Percentiles rank a stretch among this genome's conserved stretches.
These are phyloP conservation scores for Psophocarpus tetragonolobus DNA, from an alignment of 306 rosid genomes.

Conservation along the genomic window DNA sequence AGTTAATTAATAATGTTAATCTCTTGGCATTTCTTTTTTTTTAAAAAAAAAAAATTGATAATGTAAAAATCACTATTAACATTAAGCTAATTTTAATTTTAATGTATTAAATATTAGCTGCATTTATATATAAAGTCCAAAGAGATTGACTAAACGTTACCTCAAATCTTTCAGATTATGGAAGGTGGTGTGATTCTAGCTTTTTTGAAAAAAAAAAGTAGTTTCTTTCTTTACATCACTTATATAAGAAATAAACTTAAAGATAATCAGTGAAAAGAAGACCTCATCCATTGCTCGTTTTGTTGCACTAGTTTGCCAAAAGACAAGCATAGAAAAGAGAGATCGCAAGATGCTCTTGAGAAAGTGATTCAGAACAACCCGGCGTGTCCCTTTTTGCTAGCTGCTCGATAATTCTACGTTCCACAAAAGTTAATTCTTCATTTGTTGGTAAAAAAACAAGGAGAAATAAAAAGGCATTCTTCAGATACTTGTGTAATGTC, in stretches of 20 bases:
- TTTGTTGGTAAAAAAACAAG: not conserved
- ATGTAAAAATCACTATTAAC: not conserved
- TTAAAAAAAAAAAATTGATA: not conserved
- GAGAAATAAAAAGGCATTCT: not conserved
- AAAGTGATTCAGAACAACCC: not conserved
- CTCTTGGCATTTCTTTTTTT: no score
- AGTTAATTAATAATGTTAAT: not conserved
- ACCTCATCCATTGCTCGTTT: not conserved
- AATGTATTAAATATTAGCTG: not conserved
- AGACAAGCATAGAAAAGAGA: slow-evolving; percentile 7
- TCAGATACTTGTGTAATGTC: not conserved
- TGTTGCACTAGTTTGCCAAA: not conserved
- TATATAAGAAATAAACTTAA: not conserved
- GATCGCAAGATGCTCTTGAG: not conserved
- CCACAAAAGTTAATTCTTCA: not conserved
- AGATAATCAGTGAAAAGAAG: not conserved
- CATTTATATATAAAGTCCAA: not conserved
- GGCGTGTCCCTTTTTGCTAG: not conserved
- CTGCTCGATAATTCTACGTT: not conserved
- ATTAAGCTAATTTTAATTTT: not conserved
- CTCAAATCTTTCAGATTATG: not conserved
- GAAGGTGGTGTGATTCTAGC: not conserved
- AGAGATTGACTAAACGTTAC: not conserved
- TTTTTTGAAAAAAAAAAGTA: slow-evolving; percentile 1
- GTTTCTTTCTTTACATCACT: not conserved